Evolutionary conservation across 805 yeast species (phyloP).

Genomic region (Hanseniaspora jakobsenii): DNA sequence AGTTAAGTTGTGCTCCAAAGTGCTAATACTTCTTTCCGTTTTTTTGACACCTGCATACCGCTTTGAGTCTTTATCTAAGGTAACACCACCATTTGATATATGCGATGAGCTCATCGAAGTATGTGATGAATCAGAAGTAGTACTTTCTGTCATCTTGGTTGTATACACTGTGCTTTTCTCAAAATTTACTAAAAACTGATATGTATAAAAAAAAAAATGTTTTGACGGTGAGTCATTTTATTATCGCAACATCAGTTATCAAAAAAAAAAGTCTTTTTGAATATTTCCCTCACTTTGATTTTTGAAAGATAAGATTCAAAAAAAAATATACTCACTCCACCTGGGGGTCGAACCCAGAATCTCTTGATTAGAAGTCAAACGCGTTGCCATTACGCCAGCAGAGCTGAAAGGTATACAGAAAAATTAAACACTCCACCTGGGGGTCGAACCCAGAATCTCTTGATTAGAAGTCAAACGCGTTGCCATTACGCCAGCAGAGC

Average conservation of each 20-base stretch:
- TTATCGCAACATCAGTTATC: background rate
- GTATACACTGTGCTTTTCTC: too few species aligned
- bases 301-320: background rate
- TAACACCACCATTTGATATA: too few species aligned
- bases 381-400: background rate
- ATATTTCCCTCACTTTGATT: background rate
- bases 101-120: too few species aligned
- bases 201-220: too few species aligned
- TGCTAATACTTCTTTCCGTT: slow-evolving; percentile 11
- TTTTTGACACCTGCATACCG: background rate
- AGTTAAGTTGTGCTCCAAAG: slow-evolving; percentile 13
- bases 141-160: too few species aligned
- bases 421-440: slow-evolving; percentile 35
- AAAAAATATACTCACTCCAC: background rate
- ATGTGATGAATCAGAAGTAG: too few species aligned
- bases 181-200: too few species aligned
- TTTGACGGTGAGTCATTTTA: too few species aligned
- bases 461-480: slow-evolving; percentile 47
- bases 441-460: slow-evolving; percentile 48
- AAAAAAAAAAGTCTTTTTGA: background rate
- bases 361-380: background rate
- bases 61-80: background rate
- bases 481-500: slow-evolving; percentile 48
- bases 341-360: background rate
- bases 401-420: background rate